Evolutionary conservation across 2,329 filamentous ascomycete genomes (phyloP).

Genomic region (Fusarium ambrosium): DNA sequence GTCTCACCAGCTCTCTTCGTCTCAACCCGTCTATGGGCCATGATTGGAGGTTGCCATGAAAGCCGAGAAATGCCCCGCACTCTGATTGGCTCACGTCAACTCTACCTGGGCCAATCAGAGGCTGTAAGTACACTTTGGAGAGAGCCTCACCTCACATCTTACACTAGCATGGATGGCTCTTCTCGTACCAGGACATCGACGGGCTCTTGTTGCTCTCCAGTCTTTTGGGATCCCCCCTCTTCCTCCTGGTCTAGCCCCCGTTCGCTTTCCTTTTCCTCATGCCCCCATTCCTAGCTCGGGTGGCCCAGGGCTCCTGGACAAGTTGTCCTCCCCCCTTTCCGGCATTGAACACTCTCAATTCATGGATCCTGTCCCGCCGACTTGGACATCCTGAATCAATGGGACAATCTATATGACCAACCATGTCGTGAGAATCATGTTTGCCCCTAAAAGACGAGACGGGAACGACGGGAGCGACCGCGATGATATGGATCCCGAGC

Average conservation of each 20-base stretch:
- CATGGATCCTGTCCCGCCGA: slow-evolving; percentile 40
- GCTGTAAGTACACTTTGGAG: slow-evolving; percentile 47
- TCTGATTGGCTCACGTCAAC: slow-evolving; percentile 22
- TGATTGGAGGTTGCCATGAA: slow-evolving; percentile 24
- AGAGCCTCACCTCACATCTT: slow-evolving; percentile 53
- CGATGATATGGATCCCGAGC: slow-evolving; percentile 43
- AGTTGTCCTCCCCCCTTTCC: slow-evolving; percentile 43
- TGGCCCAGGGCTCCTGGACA: slow-evolving; percentile 13
- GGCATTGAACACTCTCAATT: slow-evolving; percentile 34
- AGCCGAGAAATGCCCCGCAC: slow-evolving; percentile 22
- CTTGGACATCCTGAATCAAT: slow-evolving; percentile 37
- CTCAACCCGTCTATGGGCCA: slow-evolving; percentile 31
- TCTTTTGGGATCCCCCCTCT: slow-evolving; percentile 35
- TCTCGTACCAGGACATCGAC: slow-evolving; percentile 41
- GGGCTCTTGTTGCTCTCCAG: slow-evolving; percentile 42
- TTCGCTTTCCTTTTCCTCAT: slow-evolving; percentile 27
- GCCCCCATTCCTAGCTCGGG: slow-evolving; percentile 23
- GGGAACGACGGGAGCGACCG: slow-evolving; percentile 47
- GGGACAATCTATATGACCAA: slow-evolving; percentile 44
- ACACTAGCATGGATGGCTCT: slow-evolving; percentile 50
- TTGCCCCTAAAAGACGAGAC: slow-evolving; percentile 42
- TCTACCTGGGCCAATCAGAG: slow-evolving; percentile 48
- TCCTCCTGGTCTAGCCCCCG: slow-evolving; percentile 32
- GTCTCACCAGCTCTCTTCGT: slow-evolving; percentile 35
- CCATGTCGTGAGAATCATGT: slow-evolving; percentile 45